Conservation (phyloP, 1,139 yeast species). For the Saccharomyces hybrid region DNA sequence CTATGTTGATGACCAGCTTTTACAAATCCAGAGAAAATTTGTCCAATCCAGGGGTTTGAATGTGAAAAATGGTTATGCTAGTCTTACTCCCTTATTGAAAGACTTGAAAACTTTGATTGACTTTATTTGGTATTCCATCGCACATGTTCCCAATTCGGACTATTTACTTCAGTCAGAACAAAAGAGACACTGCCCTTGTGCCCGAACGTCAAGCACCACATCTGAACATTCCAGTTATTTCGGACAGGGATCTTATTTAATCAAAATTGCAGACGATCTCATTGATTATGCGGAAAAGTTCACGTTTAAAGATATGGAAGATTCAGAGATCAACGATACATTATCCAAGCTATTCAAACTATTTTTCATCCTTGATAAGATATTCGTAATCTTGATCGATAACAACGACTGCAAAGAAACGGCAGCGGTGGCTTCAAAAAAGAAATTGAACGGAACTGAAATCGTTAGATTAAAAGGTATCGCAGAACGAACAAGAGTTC, state of each 20-base stretch:
- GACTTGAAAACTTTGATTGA: conserved; percentile 45
- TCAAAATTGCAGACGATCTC: conserved; percentile 57
- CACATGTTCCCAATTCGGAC: conserved; percentile 33
- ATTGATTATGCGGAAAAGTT: conserved; percentile 54
- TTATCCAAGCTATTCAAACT: conserved; percentile 35
- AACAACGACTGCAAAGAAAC: conserved; percentile 24
- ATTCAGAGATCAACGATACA: conserved; percentile 15
- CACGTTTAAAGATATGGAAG: conserved; percentile 21
- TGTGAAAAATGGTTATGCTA: conserved; percentile 33
- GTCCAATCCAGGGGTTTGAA: conserved; percentile 50
- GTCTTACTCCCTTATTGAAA: conserved; percentile 37
- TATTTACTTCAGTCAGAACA: conserved; percentile 17
- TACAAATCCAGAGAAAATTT: conserved; percentile 54
- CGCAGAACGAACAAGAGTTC: conserved; percentile 40
- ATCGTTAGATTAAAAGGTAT: conserved; percentile 42
- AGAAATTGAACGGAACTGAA: conserved; percentile 38
- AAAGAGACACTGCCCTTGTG: conserved; percentile 16
- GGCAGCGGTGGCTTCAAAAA: conserved; percentile 12
- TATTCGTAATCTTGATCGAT: conserved; percentile 38
- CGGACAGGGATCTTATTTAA: conserved; percentile 55
- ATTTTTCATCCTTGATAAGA: conserved; percentile 40
- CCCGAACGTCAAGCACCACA: conserved; percentile 9
- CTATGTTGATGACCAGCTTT: conserved; percentile 52
- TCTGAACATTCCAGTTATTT: conserved; percentile 20
- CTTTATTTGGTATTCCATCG: conserved; percentile 52